phyloP scores from a whole-genome alignment of 177 flowering plant genomes.

The Vitis hybrid region DNA sequence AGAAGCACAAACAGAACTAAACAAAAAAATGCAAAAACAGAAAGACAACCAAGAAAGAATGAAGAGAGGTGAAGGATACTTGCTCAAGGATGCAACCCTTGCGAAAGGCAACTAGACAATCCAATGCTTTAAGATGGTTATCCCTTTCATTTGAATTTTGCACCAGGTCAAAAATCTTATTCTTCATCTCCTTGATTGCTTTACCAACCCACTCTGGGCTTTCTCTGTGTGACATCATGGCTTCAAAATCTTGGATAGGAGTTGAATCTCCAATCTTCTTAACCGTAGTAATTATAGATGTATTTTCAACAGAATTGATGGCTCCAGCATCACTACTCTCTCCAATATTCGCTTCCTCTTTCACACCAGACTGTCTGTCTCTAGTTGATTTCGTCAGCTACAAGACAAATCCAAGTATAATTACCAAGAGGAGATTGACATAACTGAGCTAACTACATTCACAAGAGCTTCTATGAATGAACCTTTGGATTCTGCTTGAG shows the following conservation, averaged over 20 bases:
- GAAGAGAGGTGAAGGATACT: slow-evolving; percentile 33
- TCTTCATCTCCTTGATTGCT: slow-evolving; percentile 71
- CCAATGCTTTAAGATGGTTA: slow-evolving; percentile 55
- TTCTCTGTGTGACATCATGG: slow-evolving; percentile 84
- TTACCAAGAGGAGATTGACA: neutral
- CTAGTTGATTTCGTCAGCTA: slow-evolving; percentile 71
- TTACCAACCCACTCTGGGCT: slow-evolving; percentile 62
- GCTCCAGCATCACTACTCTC: slow-evolving; percentile 20
- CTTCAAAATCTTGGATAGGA: slow-evolving; percentile 86
- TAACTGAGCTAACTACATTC: neutral
- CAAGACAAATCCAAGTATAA: slow-evolving; percentile 12
- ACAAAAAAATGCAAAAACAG: too few species aligned
- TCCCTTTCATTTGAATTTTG: slow-evolving; percentile 58
- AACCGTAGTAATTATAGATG: slow-evolving; percentile 27
- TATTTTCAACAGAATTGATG: slow-evolving; percentile 21
- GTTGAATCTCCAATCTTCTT: slow-evolving; percentile 54
- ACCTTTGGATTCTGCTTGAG: slow-evolving; percentile 87
- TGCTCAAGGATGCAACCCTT: slow-evolving; percentile 86
- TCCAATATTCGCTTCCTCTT: slow-evolving; percentile 34
- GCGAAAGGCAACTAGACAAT: slow-evolving; percentile 70
- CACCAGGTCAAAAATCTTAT: slow-evolving; percentile 48
- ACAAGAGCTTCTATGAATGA: neutral
- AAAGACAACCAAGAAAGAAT: slow-evolving; percentile 3
- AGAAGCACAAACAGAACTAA: too few species aligned
- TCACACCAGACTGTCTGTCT: slow-evolving; percentile 61